Percentiles rank a stretch among this genome's conserved stretches.
Evolutionary conservation across 2,329 filamentous ascomycete genomes (phyloP).

Genomic region (Immersiporthe knoxdaviesiana): DNA sequence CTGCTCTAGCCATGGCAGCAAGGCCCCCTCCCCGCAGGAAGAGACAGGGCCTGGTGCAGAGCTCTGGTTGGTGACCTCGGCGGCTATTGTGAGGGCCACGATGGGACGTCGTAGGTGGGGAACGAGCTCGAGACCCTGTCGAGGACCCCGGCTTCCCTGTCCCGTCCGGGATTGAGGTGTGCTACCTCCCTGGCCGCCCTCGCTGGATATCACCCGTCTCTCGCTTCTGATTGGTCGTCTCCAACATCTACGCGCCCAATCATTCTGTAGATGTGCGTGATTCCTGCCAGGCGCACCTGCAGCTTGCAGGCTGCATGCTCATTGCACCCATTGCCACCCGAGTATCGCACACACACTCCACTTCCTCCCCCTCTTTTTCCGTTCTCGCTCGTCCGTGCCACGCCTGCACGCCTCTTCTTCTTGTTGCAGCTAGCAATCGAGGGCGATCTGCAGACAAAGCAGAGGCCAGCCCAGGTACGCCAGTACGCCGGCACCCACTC

Average conservation of each 20-base stretch:
- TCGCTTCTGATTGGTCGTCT: conserved; percentile 12
- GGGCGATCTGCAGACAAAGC: neutral
- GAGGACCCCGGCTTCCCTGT: conserved; percentile 11
- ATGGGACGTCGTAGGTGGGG: conserved; percentile 18
- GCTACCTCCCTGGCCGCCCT: conserved; percentile 11
- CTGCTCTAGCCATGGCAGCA: conserved; percentile 4
- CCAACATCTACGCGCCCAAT: conserved; percentile 19
- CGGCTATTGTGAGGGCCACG: conserved; percentile 23
- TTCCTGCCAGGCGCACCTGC: conserved; percentile 20
- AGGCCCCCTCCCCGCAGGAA: neutral
- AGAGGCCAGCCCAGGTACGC: too few species aligned
- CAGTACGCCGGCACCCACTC: neutral
- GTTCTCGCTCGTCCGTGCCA: neutral
- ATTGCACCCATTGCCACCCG: conserved; percentile 1
- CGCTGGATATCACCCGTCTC: conserved; percentile 5
- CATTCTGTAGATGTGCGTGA: conserved; percentile 22
- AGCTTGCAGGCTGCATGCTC: conserved; percentile 22
- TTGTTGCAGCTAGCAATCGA: too few species aligned
- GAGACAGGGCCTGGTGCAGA: neutral
- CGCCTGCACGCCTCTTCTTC: too few species aligned
- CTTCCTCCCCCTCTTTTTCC: neutral
- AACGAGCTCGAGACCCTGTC: conserved; percentile 10
- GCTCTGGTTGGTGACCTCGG: conserved; percentile 25
- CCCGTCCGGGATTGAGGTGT: conserved; percentile 18
- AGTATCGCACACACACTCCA: conserved; percentile 3